phyloP scores from a whole-genome alignment of 768 basidiomycete genomes.

The Kwoniella botswanensis region DNA sequence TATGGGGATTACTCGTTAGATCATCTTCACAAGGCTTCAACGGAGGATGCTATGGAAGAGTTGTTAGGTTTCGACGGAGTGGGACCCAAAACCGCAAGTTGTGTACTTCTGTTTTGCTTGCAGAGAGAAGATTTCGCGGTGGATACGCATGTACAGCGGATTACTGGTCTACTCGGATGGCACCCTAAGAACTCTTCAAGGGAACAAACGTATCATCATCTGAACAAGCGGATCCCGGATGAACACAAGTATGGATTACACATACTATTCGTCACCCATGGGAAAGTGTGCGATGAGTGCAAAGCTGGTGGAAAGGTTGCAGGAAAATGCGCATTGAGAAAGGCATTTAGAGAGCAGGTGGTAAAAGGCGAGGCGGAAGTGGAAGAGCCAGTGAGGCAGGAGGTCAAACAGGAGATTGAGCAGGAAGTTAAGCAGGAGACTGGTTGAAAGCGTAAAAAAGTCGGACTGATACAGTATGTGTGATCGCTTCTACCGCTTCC shows the following conservation, averaged over 20 bases:
- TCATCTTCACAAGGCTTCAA: slow-evolving; percentile 47
- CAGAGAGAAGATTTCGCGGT: slow-evolving; percentile 49
- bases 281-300: slow-evolving; percentile 48
- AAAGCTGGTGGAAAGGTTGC: slow-evolving; percentile 41
- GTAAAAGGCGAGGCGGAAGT: not conserved
- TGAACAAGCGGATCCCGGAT: slow-evolving; percentile 49
- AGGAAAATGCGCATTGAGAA: slow-evolving; percentile 41
- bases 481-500: too few species aligned
- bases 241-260: slow-evolving; percentile 52
- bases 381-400: slow-evolving; percentile 3
- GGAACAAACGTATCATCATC: slow-evolving; percentile 51
- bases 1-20: slow-evolving; percentile 49
- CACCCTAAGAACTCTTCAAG: slow-evolving; percentile 41
- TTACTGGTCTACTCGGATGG: slow-evolving; percentile 52
- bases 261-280: slow-evolving; percentile 50
- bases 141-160: slow-evolving; percentile 53
- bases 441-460: not conserved
- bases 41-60: slow-evolving; percentile 47
- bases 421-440: slow-evolving; percentile 10
- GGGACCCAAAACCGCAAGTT: slow-evolving; percentile 53
- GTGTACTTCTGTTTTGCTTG: slow-evolving; percentile 51
- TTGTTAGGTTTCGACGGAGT: slow-evolving; percentile 47
- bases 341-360: slow-evolving; percentile 32
- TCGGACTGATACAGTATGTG: too few species aligned
- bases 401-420: slow-evolving; percentile 2